Conservation (phyloP, 345 rosid species). For the Populus simonii region DNA sequence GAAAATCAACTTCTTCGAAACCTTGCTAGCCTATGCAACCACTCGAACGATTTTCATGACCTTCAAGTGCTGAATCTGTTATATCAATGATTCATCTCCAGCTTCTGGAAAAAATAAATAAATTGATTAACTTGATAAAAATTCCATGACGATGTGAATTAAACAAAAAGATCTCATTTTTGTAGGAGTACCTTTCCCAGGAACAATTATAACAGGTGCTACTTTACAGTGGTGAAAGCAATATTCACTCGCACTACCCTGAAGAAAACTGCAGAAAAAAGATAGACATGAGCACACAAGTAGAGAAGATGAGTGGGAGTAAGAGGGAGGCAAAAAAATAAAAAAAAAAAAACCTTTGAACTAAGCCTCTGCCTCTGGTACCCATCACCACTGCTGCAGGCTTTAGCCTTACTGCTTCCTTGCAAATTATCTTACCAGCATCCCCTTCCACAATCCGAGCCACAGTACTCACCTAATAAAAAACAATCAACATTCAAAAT, state of each 20-base stretch:
- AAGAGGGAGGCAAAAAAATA: neutral
- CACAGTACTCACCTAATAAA: slow-evolving; percentile 48
- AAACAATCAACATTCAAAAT: neutral
- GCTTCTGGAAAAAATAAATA: neutral
- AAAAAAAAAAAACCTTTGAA: slow-evolving; percentile 51
- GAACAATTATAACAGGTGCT: neutral
- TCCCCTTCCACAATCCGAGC: slow-evolving; percentile 85
- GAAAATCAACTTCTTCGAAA: neutral
- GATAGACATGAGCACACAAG: neutral
- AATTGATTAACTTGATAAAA: neutral
- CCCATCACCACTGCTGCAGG: slow-evolving; percentile 94
- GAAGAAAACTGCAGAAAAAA: neutral
- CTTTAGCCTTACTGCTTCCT: slow-evolving; percentile 71
- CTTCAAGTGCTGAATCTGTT: neutral
- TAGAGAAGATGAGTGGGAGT: neutral
- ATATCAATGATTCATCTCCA: neutral
- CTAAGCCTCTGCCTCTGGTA: slow-evolving; percentile 78
- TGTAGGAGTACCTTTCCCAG: neutral
- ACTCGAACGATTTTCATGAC: neutral
- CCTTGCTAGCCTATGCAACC: neutral
- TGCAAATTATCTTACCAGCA: slow-evolving; percentile 69
- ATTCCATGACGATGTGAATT: neutral
- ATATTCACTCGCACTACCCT: neutral
- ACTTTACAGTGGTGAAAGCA: neutral
- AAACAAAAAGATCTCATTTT: neutral